Evolutionary conservation across 1,139 yeast species (phyloP), one percentile per base, ranked within the genome.

Genomic region (Pichia sp.): DNA sequence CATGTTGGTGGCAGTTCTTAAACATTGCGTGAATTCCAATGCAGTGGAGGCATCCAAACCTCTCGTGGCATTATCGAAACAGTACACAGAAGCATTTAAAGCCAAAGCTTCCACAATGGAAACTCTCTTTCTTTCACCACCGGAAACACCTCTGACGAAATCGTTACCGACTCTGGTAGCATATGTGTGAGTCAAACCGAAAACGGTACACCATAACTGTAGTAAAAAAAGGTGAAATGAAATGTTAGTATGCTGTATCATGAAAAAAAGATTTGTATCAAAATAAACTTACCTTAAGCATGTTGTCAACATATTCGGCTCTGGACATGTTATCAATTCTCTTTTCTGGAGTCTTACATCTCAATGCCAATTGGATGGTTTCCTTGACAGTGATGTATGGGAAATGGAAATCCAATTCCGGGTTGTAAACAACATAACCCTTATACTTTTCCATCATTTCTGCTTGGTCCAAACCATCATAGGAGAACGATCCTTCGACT

Each of bases 81-180:
- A 82, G 65, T 81, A 86, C 49, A 84, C 69, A 81, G 50, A 46
- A 4, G 57, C 57, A 41, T 33, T 46, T 6, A 46, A 49, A 5
- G 51, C 50, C 36, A 49, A 30, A 1, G 57, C 57, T 46, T 54
- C 57, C 42, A 46, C 57, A 54, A 54, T 54, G 3, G 57, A 54
- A 29, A 85, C 92, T 69, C 92, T 83, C 70, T 85, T 86, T 61
- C 92, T 76, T 71, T 86, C 91, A 72, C 92, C 93, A 63, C 92
- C 92, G 46, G 90, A 84, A 40, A 85, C 87, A 69, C 92, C 92
- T 63, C 91, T 78, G 45, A 85, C 78, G 55, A 77, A 79, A 63
- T 85, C 89, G 65, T 81, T 78, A 54, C 91, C 91, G 41, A 54
- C 57, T 27, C 38, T 49, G 24, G 57, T 54, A 30, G 50, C 51